Evolutionary conservation across 176 grass and related monocot species (phyloP), one percentile per base, ranked within the genome.

Genomic region (Lolium perenne): DNA sequence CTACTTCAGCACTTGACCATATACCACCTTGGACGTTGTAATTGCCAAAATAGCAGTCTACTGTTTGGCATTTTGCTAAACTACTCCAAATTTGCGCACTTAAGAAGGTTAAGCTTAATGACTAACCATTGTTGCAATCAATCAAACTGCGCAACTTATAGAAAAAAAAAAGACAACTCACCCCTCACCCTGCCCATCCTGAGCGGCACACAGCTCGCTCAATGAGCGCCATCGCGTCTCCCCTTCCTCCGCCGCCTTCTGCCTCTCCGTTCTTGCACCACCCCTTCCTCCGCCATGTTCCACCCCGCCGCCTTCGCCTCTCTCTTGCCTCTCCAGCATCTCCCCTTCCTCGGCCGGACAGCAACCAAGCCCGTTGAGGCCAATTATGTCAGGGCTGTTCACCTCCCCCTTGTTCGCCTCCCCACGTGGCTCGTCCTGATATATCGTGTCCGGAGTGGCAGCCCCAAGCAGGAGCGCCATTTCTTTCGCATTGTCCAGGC

Each of bases 111-210:
- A 71, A 45, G 69, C 18, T 10, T n/a, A 46, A 13, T 71, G 10
- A 74, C 12, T 16, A 74, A 51, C 46, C 23, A 29, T 75, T 75
- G 47, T 75, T 23, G 71, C 71, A 74, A 26, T 16, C 14, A 25
- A 29, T 74, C 46, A 74, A 74, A 50, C 12, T 50, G 14, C 15
- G 71, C 71, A 74, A 74, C 71, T 74, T 50, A 26, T 3, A 74
- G n/a, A 25, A 74, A 51, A 46, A 9, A 25, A 49, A 11, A 74
- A 4, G 11, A 32, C 9, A 48, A 75, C 47, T 75, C 72, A 53
- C 72, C 72, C 47, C 47, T 75, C 72, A 53, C 72, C 72, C 47
- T 53, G 72, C 47, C 72, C 47, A 13, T 32, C 46, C 22, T 75
- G 47, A 53, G 47, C 3, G 4, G 23, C 2, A 15, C 23, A 15